Evolutionary conservation across 805 yeast genomes (phyloP).

Genomic region (Blastobotrys americana): DNA sequence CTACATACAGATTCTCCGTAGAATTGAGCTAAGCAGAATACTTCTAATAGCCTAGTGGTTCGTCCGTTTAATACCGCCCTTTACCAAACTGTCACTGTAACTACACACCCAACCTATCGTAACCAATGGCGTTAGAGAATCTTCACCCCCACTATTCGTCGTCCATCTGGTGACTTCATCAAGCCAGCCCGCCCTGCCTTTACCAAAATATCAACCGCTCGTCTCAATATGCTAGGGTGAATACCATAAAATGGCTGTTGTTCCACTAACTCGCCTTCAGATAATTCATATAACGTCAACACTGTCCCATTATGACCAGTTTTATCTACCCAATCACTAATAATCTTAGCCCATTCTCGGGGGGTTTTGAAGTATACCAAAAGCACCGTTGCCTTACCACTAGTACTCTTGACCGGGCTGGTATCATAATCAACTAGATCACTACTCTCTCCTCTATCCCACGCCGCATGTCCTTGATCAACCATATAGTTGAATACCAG

Average conservation of each 20-base stretch:
- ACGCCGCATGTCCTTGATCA: constrained; percentile 48
- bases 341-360: constrained; percentile 56
- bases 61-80: too few relatives aligned
- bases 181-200: constrained; percentile 67
- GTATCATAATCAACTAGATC: neutral
- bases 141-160: constrained; percentile 68
- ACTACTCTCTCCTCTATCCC: constrained; percentile 33
- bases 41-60: too few relatives aligned
- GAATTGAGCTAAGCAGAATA: too few relatives aligned
- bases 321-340: constrained; percentile 64
- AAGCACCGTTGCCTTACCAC: constrained; percentile 16
- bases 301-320: constrained; percentile 75
- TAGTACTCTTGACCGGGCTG: neutral
- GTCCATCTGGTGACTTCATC: constrained; percentile 58
- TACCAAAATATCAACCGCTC: constrained; percentile 51
- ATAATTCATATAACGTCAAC: constrained; percentile 73
- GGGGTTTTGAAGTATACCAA: constrained; percentile 63
- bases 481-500: constrained; percentile 56
- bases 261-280: constrained; percentile 52
- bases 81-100: too few relatives aligned
- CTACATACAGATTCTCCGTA: too few relatives aligned
- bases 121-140: too few relatives aligned
- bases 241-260: constrained; percentile 57
- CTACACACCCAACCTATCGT: too few relatives aligned
- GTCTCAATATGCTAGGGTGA: constrained; percentile 47